Base-by-base conservation (phyloP, 805 yeast species). In the Nakazawaea pomicola region DNA sequence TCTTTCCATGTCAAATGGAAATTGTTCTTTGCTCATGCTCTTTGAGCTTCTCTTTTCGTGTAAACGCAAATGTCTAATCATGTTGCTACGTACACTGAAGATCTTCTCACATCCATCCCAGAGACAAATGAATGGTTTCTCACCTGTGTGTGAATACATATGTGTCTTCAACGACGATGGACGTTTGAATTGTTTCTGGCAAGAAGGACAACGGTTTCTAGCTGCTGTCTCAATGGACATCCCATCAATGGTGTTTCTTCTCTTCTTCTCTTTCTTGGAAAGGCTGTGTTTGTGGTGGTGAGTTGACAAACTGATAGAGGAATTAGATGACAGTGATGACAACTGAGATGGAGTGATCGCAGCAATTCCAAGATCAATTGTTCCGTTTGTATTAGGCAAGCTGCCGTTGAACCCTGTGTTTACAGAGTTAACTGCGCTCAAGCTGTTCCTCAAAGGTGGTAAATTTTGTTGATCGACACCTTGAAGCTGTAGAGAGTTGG, bases 161-260 rank as follows among this genome's bases (percentile, higher is more conserved):
- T 88, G 96, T 4, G 90, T 87, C 47, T 80, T 82, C 41, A 87
- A 65, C 1, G 93, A 86, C 9, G 89, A 80, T 7, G 95, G 90
- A 54, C 95, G 74, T 50, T 85, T 81, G 64, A 88, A 88, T 40
- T 76, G 78, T 57, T 87, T 86, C 35, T 76, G 71, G 58, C 96
- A 87, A 14, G 79, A 70, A 32, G 60, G 65, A 61, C 69, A 71
- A 46, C 74, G 60, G 50, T 74, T 75, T 36, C 69, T 51, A 31
- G 60, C 61, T 0, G 72, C 72, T 2, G 74, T 68, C 48, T 65
- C 69, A 3, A 68, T 67, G 0, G 69, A 57, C 73, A 66, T 68
- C 2, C 64, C 62, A 12, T 51, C 44, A 19, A 55, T 48, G 1
- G 60, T 50, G 23, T 50, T 56, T 25, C 53, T 49, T 40, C 53